These are phyloP conservation scores for Rhododendron williamsianum DNA, from an alignment of 148 eudicot genomes.

Conservation along the genomic window DNA sequence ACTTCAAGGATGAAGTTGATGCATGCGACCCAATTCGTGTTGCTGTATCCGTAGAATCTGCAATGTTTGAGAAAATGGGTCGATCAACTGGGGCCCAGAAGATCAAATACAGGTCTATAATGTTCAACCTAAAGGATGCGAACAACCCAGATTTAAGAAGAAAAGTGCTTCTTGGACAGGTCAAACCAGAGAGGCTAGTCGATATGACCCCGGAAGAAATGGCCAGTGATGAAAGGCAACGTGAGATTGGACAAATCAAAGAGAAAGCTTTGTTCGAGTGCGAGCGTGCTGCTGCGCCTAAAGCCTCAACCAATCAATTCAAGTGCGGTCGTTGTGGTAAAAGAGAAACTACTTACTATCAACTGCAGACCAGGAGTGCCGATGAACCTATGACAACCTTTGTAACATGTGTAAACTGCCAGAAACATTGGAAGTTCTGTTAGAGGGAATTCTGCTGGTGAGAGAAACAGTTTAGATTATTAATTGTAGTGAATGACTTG, in stretches of 20 bases:
- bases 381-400: constrained; percentile 78
- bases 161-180: constrained; percentile 46
- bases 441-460: constrained; percentile 8
- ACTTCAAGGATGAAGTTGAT: constrained; percentile 33
- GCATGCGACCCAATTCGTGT: constrained; percentile 58
- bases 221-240: constrained; percentile 59
- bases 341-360: constrained; percentile 55
- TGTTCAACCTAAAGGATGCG: constrained; percentile 55
- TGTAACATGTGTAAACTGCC: constrained; percentile 71
- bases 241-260: constrained; percentile 45
- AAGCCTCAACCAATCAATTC: constrained; percentile 63
- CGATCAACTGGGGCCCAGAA: constrained; percentile 54
- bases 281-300: constrained; percentile 47
- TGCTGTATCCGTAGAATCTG: constrained; percentile 55
- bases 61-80: constrained; percentile 63
- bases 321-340: constrained; percentile 62
- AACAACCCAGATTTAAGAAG: constrained; percentile 67
- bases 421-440: constrained; percentile 74
- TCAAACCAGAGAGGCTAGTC: constrained; percentile 40
- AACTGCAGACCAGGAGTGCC: constrained; percentile 70
- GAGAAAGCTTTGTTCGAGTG: constrained; percentile 58
- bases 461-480: background rate
- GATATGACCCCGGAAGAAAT: constrained; percentile 46
- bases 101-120: constrained; percentile 50
- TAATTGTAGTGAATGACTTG: background rate